Base-by-base conservation (phyloP, 1,284 basidiomycete species). In the Lentinula novae-zelandiae region DNA sequence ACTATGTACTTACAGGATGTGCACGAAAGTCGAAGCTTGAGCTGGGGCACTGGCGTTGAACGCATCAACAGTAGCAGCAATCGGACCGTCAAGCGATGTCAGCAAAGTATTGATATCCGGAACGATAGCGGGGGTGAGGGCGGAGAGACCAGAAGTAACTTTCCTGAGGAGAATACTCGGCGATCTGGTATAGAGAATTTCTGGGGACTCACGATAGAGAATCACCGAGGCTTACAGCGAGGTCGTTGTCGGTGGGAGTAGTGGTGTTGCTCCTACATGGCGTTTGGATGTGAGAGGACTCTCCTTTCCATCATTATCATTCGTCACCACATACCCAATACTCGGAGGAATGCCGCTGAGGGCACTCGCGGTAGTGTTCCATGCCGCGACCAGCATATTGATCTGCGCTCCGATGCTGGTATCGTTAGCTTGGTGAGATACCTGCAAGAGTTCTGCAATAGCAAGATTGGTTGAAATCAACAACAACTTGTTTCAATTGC, bases 171-270 rank as follows among this genome's bases (percentile, higher is more conserved):
- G 13, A 17, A 10, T 9, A 56, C 51, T 52, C 36, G 54, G 53
- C 20, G 8, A 34, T 31, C 33, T 22, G 51, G n/a, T 12, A 12
- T 10, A 33, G 27, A 17, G 8, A 20, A 39, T 31, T 3, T 38
- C 34, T 8, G 31, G 17, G 48, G 38, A 15, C 71, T 59, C 59
- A 75, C 74, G 69, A 68, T 36, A 72, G 60, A 27, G 66, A 65
- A 52, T 71, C 72, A 27, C 69, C 64, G 60, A 65, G 67, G 40
- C 66, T 65, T 60, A 73, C 66, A 50, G 71, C 68, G 53, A 75
- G 68, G 5, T 74, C 71, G 55, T 74, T 70, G 65, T 75, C 69
- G 31, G 73, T 75, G 2, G 74, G 73, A 9, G 57, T 36, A 9
- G 60, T 62, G 15, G 49, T 54, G 57, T 62, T 62, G 57, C 39